Base-by-base conservation (phyloP, 805 yeast species). In the Metschnikowia bowlesiae region DNA sequence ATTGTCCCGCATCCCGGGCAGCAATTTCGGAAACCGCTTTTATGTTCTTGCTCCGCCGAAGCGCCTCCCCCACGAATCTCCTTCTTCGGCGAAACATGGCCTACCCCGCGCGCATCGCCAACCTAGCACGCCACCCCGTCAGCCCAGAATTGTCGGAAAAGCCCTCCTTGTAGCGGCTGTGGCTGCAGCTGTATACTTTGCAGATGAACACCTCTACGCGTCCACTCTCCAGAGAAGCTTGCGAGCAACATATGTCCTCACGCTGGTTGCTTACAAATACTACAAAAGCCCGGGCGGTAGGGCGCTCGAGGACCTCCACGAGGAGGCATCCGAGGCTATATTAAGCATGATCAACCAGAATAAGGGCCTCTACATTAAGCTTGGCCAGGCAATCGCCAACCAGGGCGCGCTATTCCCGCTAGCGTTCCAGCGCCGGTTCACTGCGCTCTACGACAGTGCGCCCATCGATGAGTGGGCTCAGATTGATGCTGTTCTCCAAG, bases 341-440 rank as follows among this genome's bases (percentile, higher is more conserved):
- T 56, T 69, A 14, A 49, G 64, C 33, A 53, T 71, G 58, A 48
- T 72, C 29, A 57, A 60, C 53, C 47, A 52, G 8, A 71, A 72
- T 53, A 71, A 69, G 54, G 77, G 77, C 1, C 71, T 87, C 16
- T 87, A 85, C 61, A 83, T 87, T 63, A 87, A 87, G 63, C 65
- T 85, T 57, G 95, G 94, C 26, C 94, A 87, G 71, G 84, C 87
- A 46, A 75, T 87, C 42, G 92, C 94, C 2, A 81, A 86, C 60
- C 94, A 87, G 62, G 83, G 89, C 0, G 67, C 76, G 29, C 71
- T 84, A 59, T 79, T 87, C 55, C 95, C 95, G 2, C 64, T 70
- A 34, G 84, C 81, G 18, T 85, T 71, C 65, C 88, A 82, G 55
- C 75, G 70, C 38, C 75, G 78, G 58, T 83, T 87, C 60, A 69